Base-by-base conservation (phyloP, 2,329 filamentous ascomycete species). In the Ophiostoma ulmi region DNA sequence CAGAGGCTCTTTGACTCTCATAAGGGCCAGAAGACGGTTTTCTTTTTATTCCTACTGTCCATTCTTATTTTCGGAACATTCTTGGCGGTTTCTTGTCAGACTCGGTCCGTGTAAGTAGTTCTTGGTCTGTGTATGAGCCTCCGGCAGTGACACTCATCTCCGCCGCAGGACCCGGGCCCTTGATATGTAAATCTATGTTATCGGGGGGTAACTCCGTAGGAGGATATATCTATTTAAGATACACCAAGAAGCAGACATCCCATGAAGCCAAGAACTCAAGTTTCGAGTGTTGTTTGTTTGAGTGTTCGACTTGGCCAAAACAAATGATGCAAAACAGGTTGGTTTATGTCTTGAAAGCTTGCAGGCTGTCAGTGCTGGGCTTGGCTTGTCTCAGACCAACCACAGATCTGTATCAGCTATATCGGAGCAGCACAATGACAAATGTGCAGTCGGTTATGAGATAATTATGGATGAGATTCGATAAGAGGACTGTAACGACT, bases 281-380 rank as follows among this genome's bases (percentile, higher is more conserved):
- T 36, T 63, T 35, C 13, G 55, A 61, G 55, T 31, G 11, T 22
- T 35, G 26, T 63, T 36, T n/a, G 14, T 70, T 69, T 63, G 67
- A 58, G 36, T 61, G 67, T 70, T 66, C 68, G 64, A 58, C 70
- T 72, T 70, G 70, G 70, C 70, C 68, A 72, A 72, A 72, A 64
- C 65, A 55, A 38, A 48, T 63, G 67, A 70, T 36, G 35, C 61
- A 38, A 38, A 64, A 38, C 61, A 22, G 52, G 2, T 31, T 5
- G 2, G 13, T 52, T 20, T 52, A 3, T 52, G 44, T 52, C 44
- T 17, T 52, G 65, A 36, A 55, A 55, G 44, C 44, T n/a, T n/a
- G 44, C 44, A 48, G 7, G 52, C 69, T 64, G 69, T 61, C 69
- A 26, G 48, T 39, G 39, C 48, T 44, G 58, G 64, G 39, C 52